Base-by-base conservation (phyloP, 495 filamentous ascomycete species). In the Xylaria castorea region DNA sequence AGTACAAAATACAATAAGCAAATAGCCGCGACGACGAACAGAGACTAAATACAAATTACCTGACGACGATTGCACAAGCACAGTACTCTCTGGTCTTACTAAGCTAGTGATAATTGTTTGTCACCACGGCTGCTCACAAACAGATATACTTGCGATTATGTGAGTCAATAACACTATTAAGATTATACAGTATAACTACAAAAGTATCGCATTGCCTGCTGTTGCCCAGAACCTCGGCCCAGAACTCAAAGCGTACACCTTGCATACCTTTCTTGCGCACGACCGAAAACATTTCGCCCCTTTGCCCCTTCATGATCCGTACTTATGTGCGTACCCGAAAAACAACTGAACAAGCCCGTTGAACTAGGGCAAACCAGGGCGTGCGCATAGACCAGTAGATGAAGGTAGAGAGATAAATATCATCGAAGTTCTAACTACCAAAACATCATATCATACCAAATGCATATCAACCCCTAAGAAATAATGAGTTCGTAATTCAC, bases 241-340 rank as follows among this genome's bases (percentile, higher is more conserved):
- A 22, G 48, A 51, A 51, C 50, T 27, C 22, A 53, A 53, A 9
- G n/a, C 50, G 22, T 14, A n/a, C 22, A n/a, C 4, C 22, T 50
- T 53, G 50, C 48, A 8, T 51, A 51, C n/a, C 27, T 60, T 32
- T 32, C 20, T 36, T 36, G 16, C 30, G 22, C n/a, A 61, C 32
- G 5, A 38, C 7, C n/a, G 8, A 18, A 32, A 5, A 38, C 38
- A 61, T 42, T 63, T 40, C 11, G 36, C 38, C 60, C 27, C 38
- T 63, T 63, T 20, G n/a, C 42, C 63, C 42, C 46, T 46, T 66
- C 46, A 53, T 51, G 18, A 51, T 36, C 30, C 32, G n/a, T 38
- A n/a, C n/a, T n/a, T n/a, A 66, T 66, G 44, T 18, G 46, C 46
- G 36, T 38, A 30, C 30, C 46, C 46, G 58, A 61, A 61, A n/a